Evolutionary conservation across 2,329 filamentous ascomycete genomes (phyloP).

Genomic region (Fusarium dimerum): DNA sequence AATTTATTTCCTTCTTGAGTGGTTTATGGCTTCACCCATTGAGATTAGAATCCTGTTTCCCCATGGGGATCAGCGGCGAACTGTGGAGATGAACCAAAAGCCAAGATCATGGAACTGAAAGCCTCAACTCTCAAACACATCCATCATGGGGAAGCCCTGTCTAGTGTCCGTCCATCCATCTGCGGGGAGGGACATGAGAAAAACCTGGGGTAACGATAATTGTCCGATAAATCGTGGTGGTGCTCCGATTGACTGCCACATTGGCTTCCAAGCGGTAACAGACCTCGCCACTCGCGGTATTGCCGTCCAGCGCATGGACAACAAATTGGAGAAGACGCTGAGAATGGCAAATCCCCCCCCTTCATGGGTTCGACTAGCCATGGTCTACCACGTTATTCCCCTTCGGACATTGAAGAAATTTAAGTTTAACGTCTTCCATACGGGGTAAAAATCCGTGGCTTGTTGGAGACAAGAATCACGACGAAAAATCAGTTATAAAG

Average conservation of each 20-base stretch:
- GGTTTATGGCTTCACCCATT: too few species aligned
- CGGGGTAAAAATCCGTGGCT: too few species aligned
- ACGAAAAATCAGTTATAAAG: slow-evolving; percentile 18
- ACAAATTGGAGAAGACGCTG: neutral
- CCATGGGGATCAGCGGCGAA: neutral
- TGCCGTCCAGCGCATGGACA: neutral
- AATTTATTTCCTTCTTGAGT: neutral
- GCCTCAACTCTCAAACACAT: too few species aligned
- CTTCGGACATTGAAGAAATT: too few species aligned
- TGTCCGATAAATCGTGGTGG: too few species aligned
- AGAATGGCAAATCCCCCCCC: neutral
- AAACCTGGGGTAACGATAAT: too few species aligned
- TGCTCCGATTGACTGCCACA: neutral
- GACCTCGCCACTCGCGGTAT: neutral
- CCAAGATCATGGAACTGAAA: neutral
- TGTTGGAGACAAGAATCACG: neutral
- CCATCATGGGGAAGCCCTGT: neutral
- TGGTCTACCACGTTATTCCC: neutral
- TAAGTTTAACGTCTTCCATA: too few species aligned
- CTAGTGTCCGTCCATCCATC: too few species aligned
- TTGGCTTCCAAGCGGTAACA: neutral
- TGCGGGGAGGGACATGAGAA: too few species aligned
- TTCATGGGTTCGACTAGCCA: neutral
- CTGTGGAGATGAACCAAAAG: neutral
- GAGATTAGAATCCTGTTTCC: neutral